Evolutionary conservation across 1,284 basidiomycete genomes (phyloP), one percentile per base, ranked within the genome.

Genomic region (Ustilago xerochloae): DNA sequence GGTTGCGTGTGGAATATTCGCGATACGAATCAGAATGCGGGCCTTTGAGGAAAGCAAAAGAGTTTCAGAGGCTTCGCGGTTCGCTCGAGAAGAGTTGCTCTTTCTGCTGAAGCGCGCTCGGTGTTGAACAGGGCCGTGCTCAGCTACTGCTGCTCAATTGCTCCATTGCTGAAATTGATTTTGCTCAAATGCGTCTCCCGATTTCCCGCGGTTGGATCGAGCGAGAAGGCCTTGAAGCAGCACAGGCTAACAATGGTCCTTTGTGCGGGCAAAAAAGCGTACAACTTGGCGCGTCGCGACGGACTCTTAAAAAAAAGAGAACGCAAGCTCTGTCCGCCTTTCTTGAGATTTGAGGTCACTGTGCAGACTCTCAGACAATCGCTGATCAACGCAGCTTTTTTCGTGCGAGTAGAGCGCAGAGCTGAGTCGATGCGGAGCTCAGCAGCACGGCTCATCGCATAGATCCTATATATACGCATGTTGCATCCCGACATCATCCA

Each of bases 221-320:
- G 30, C n/a, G 43, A 32, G 5, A 20, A 35, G 24, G 52, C 41
- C 2, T 43, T 43, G 22, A 9, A 28, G 15, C 39, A 32, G 46
- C 15, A 35, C 13, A 26, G 24, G n/a, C 50, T 30, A 6, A 6
- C 2, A n/a, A n/a, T n/a, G n/a, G n/a, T n/a, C n/a, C n/a, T 9
- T 20, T 41, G 35, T 38, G 35, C 35, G 35, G 6, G 8, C 12
- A 33, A 29, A 24, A 43, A 43, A 43, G 41, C 22, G 15, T 43
- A 43, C 20, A 30, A n/a, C 20, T 53, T 54, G 43, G 65, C 66
- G 66, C 66, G 66, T 69, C 66, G 66, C 66, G 66, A 69, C 39
- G 26, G n/a, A 26, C n/a, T n/a, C n/a, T n/a, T n/a, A n/a, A n/a
- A n/a, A n/a, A n/a, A n/a, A n/a, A n/a, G n/a, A n/a, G n/a, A n/a